Conservation (phyloP, 1,284 basidiomycete genomes). For the Marasmius tenuissimus region DNA sequence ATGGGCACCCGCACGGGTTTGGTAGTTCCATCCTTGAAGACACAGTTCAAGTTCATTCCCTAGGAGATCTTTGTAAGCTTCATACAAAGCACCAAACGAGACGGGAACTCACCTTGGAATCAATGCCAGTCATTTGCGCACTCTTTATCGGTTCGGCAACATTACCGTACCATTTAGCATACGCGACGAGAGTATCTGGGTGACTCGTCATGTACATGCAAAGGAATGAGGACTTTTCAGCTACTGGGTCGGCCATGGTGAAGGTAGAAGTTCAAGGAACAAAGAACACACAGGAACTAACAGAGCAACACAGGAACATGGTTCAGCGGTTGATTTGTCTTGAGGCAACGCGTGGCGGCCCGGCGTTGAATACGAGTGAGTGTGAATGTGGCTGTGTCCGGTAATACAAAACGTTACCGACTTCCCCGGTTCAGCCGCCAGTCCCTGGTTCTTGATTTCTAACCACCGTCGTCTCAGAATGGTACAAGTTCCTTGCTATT, state of each 20-base stretch:
- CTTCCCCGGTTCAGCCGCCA: neutral
- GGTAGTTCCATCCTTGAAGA: slow-evolving; percentile 46
- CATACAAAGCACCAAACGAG: neutral
- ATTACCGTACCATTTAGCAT: slow-evolving; percentile 73
- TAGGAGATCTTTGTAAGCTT: slow-evolving; percentile 24
- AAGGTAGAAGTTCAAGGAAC: neutral
- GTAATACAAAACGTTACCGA: neutral
- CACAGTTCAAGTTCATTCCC: slow-evolving; percentile 72
- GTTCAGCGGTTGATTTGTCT: neutral
- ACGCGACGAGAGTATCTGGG: slow-evolving; percentile 77
- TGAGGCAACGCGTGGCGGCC: too few relatives aligned
- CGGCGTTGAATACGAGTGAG: too few relatives aligned
- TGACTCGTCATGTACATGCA: slow-evolving; percentile 83
- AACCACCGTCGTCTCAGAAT: neutral
- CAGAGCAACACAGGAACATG: neutral
- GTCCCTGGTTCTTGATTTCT: too few relatives aligned
- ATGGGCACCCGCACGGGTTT: slow-evolving; percentile 56
- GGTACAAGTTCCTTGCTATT: neutral
- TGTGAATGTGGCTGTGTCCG: too few relatives aligned
- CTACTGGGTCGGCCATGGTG: slow-evolving; percentile 60
- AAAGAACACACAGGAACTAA: neutral
- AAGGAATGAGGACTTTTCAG: slow-evolving; percentile 71
- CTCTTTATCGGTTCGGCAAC: slow-evolving; percentile 51
- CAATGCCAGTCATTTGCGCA: slow-evolving; percentile 65
- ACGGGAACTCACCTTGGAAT: slow-evolving; percentile 16